Conservation (phyloP, 805 yeast genomes). For the Wickerhamiella bombiphila region DNA sequence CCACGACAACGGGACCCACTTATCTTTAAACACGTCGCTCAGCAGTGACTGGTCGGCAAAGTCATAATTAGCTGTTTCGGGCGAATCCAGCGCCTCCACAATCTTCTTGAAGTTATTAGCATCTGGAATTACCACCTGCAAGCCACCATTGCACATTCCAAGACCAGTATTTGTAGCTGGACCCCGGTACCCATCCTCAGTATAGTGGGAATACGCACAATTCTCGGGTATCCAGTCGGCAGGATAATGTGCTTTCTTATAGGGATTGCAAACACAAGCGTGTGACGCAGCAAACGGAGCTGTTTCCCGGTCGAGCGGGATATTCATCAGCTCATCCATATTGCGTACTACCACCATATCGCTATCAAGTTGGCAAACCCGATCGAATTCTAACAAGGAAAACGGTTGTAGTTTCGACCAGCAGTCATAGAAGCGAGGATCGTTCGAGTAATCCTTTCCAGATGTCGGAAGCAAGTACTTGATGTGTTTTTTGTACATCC, state of each 20-base stretch:
- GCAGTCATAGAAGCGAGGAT: slow-evolving; percentile 43
- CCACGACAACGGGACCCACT: slow-evolving; percentile 40
- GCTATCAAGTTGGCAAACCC: slow-evolving; percentile 41
- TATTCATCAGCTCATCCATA: slow-evolving; percentile 45
- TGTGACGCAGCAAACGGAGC: slow-evolving; percentile 41
- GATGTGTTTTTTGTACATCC: slow-evolving; percentile 30
- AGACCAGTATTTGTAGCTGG: slow-evolving; percentile 32
- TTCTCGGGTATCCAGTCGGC: slow-evolving; percentile 36
- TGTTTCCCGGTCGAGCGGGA: slow-evolving; percentile 25
- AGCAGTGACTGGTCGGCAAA: slow-evolving; percentile 47
- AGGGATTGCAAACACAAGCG: slow-evolving; percentile 51
- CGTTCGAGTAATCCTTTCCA: slow-evolving; percentile 33
- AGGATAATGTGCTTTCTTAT: slow-evolving; percentile 38
- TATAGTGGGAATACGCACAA: slow-evolving; percentile 35
- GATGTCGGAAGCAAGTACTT: slow-evolving; percentile 31
- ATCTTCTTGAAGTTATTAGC: slow-evolving; percentile 28
- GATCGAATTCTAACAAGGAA: slow-evolving; percentile 34
- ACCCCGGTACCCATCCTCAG: slow-evolving; percentile 22
- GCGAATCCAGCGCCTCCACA: slow-evolving; percentile 27
- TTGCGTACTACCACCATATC: slow-evolving; percentile 45
- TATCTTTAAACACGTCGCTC: slow-evolving; percentile 36
- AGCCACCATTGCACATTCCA: slow-evolving; percentile 45
- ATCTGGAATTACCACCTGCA: slow-evolving; percentile 36
- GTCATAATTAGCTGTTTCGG: slow-evolving; percentile 29
- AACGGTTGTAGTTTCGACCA: slow-evolving; percentile 50